Evolutionary conservation across 495 filamentous ascomycete species (phyloP), one percentile per base, ranked within the genome.

Genomic region (Lasiosphaeria ovina): DNA sequence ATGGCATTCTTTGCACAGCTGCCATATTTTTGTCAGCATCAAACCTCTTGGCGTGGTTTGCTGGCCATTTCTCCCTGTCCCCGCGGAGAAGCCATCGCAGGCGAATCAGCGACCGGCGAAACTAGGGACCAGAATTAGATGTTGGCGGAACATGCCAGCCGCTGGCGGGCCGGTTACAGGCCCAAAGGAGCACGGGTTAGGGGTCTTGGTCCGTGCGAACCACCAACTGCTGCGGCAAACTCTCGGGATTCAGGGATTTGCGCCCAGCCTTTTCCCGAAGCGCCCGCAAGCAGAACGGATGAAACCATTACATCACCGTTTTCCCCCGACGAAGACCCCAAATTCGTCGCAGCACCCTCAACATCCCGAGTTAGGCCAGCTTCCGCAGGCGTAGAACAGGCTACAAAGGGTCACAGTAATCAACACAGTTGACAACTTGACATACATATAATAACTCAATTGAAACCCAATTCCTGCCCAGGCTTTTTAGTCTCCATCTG

Each of bases 161-260:
- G 35, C n/a, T 31, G 17, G 35, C 32, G 33, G 34, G n/a, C 48
- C 16, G 34, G 12, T 51, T 11, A 24, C 24, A 51, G 12, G 31
- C 17, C 24, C 1, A 34, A 35, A 53, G 5, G 14, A 3, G 24
- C 24, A 24, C 24, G 24, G 24, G 0, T 49, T 16, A 53, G 57
- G 45, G 34, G 56, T 58, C 48, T 12, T 58, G 56, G 57, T 24
- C 42, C 45, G 58, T 57, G 63, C 56, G 12, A 24, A 14, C 14
- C 6, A 6, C 33, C 31, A 11, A 3, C 34, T 0, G n/a, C 12
- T 16, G 44, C 62, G 63, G 63, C 50, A 57, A 61, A 58, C 49
- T 38, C 57, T 67, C 65, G 65, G 65, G 42, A 50, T 55, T 57
- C 49, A 47, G 38, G 38, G 8, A 42, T 42, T 42, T 3, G 38